Evolutionary conservation across 305 asterid species (phyloP).

Genomic region (Stenogyne calaminthoides): DNA sequence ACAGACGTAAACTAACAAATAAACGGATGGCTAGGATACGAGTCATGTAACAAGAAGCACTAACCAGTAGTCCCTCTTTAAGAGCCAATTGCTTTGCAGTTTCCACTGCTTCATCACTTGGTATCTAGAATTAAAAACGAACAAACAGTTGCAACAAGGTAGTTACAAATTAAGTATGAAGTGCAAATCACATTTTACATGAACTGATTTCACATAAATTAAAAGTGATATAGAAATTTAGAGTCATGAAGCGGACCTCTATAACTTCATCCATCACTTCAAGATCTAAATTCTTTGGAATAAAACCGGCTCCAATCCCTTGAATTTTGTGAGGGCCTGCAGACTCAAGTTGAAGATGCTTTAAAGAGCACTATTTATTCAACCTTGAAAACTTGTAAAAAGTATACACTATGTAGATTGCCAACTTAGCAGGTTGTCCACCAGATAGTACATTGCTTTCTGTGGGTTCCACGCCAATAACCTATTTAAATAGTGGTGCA

Average conservation of each 20-base stretch:
- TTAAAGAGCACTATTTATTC: conserved; percentile 38
- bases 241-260: conserved; percentile 44
- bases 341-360: conserved; percentile 53
- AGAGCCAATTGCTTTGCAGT: conserved; percentile 90
- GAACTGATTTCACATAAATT: neutral
- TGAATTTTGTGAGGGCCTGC: conserved; percentile 99
- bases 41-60: conserved; percentile 26
- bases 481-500: conserved; percentile 43
- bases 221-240: neutral
- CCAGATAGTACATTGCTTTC: conserved; percentile 86
- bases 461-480: conserved; percentile 86
- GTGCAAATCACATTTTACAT: neutral
- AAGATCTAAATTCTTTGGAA: conserved; percentile 81
- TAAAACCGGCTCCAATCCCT: conserved; percentile 99
- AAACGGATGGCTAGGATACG: no score
- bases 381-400: conserved; percentile 29
- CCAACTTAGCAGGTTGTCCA: conserved; percentile 83
- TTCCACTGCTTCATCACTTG: conserved; percentile 87
- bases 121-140: conserved; percentile 48
- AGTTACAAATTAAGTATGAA: neutral
- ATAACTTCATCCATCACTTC: conserved; percentile 86
- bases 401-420: conserved; percentile 1
- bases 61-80: conserved; percentile 91
- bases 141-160: neutral
- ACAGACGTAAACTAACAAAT: no score